phyloP scores from a whole-genome alignment of 352 stramenopile genomes.

The Pythium scleroteichum region DNA sequence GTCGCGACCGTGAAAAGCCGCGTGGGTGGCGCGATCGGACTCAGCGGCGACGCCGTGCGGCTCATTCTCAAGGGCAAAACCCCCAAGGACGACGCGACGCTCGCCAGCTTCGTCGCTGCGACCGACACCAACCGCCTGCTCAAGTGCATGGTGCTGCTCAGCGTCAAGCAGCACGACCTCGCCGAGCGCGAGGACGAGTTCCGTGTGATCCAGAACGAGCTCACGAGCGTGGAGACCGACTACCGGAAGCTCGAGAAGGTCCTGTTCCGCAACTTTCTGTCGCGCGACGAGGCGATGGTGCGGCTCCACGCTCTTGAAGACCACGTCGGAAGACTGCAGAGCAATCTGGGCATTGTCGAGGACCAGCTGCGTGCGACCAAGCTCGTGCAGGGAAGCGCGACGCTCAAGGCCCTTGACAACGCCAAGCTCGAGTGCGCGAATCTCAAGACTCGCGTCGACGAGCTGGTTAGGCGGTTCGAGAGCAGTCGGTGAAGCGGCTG shows the following conservation, averaged over 20 bases:
- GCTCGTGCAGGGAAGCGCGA: conserved; percentile 14
- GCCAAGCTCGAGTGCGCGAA: conserved; percentile 9
- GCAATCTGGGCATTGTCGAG: conserved; percentile 54
- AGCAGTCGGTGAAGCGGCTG: conserved; percentile 1
- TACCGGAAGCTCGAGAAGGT: conserved; percentile 39
- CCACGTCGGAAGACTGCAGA: conserved; percentile 32
- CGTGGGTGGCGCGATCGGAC: conserved; percentile 44
- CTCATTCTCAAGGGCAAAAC: conserved; percentile 72
- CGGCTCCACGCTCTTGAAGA: conserved; percentile 47
- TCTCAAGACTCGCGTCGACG: conserved; percentile 13
- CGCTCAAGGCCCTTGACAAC: conserved; percentile 14
- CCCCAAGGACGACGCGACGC: conserved; percentile 33
- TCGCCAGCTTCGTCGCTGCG: conserved; percentile 20
- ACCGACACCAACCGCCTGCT: conserved; percentile 30
- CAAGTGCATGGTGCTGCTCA: conserved; percentile 75
- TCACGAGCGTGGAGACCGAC: conserved; percentile 40
- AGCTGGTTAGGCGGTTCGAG: conserved; percentile 16
- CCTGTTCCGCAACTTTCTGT: conserved; percentile 53
- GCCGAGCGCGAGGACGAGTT: conserved; percentile 70
- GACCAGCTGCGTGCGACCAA: conserved; percentile 39
- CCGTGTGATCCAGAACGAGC: conserved; percentile 57
- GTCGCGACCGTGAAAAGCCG: conserved; percentile 53
- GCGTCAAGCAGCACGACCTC: conserved; percentile 58
- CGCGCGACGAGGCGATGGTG: conserved; percentile 50
- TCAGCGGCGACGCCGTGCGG: conserved; percentile 41